Evolutionary conservation across 148 eudicot genomes (phyloP).

Genomic region (Chenopodium formosanum): DNA sequence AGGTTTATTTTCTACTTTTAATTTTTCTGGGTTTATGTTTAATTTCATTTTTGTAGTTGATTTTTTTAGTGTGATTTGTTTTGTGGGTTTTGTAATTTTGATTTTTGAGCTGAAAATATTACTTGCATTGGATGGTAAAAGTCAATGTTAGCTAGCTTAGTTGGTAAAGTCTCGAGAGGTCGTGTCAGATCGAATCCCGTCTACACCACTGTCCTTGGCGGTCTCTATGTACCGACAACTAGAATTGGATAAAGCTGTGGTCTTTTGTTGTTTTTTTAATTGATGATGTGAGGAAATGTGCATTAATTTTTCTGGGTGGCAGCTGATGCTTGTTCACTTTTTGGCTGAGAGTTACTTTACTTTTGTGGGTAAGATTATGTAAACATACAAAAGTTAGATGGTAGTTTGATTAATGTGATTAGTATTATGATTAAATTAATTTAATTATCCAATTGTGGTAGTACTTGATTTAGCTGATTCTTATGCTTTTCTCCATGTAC

Average conservation of each 20-base stretch:
- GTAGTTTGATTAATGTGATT: slow-evolving; percentile 5
- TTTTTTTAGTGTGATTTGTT: slow-evolving; percentile 2
- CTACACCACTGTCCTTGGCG: too few relatives aligned
- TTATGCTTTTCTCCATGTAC: slow-evolving; percentile 15
- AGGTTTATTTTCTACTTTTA: slow-evolving; percentile 34
- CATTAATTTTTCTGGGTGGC: slow-evolving; percentile 7
- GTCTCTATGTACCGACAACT: too few relatives aligned
- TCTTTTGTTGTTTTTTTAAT: slow-evolving; percentile 12
- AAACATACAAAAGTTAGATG: neutral
- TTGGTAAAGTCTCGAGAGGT: neutral
- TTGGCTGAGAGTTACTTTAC: neutral
- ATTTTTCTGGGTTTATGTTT: neutral
- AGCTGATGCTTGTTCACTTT: slow-evolving; percentile 18
- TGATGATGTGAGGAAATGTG: slow-evolving; percentile 17
- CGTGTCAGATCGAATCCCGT: too few relatives aligned
- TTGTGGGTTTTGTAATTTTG: neutral
- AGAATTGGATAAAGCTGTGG: neutral
- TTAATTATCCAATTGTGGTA: neutral
- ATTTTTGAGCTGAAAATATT: neutral
- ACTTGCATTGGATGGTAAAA: neutral
- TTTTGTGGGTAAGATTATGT: neutral
- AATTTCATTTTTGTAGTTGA: neutral
- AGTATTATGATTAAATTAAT: neutral
- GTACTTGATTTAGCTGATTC: neutral
- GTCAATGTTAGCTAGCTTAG: neutral